Base-by-base conservation (phyloP, 2,329 filamentous ascomycete genomes). In the Cladosporium sp. region DNA sequence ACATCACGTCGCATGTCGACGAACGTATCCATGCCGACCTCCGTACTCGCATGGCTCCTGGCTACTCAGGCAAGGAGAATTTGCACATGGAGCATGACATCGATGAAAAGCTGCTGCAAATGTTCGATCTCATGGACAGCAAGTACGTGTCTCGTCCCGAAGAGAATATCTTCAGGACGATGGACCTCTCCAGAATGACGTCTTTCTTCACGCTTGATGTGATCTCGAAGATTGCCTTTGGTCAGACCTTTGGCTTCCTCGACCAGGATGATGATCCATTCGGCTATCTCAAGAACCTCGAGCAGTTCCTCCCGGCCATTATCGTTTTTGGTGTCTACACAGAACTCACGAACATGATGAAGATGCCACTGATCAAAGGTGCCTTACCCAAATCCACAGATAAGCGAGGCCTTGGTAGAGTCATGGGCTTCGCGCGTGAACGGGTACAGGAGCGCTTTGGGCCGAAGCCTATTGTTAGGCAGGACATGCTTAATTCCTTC, bases 401-500 rank as follows among this genome's bases (percentile, higher is more conserved):
- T 79, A 77, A 79, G 75, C 73, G 72, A 11, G 76, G 76, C 5
- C 73, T 81, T 5, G 76, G 76, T 14, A 73, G 72, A 16, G 74
- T 79, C 35, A 79, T 79, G 71, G 75, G 75, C 14, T 76, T 84
- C 37, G 83, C 83, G 5, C 80, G 81, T 37, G 72, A 79, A 29
- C 77, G 83, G 14, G 80, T 82, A 0, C 77, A 76, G 3, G 78
- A 84, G 66, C 78, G 85, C 2, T 84, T 81, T 63, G 77, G 78
- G 0, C 77, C 75, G 2, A 73, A 81, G 46, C 75, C 77, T 1
- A 79, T 82, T 26, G 77, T 77, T 0, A 78, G 80, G 18, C 76
- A 76, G 6, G 85, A 86, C 68, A 87, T 87, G 84, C 78, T 87
- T 5, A 80, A 79, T 3, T 81, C 82, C 0, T 85, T 86, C 69